Evolutionary conservation across 176 grass and related monocot species (phyloP), one percentile per base, ranked within the genome.

Genomic region (Aegilops longissima): DNA sequence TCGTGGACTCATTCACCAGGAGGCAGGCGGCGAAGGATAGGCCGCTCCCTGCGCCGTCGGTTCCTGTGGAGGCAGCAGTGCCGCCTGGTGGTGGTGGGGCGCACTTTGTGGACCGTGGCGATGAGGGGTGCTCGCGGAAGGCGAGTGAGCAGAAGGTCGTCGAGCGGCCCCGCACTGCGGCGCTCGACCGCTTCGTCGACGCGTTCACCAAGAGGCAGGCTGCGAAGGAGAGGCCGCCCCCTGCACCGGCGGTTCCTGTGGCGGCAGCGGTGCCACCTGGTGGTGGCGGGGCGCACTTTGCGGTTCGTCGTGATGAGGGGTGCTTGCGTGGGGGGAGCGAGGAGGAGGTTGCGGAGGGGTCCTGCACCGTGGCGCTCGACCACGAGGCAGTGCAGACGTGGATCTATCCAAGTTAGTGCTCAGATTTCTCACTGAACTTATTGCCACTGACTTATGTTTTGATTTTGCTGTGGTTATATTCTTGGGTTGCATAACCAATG

Each of bases 331-430:
- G 44, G 45, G 80, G 44, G 24, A 35, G 33, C 16, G 18, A 75
- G 59, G 20, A 75, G 76, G 76, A 78, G 34, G 35, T 3, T 27
- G 56, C 21, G 21, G 67, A 49, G 76, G 82, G 20, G 16, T 20
- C 42, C 78, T 86, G 83, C 12, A 77, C 71, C 1, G 87, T 94
- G 20, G 39, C 72, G 24, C 84, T 98, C 31, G 93, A 98, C 52
- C 86, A 42, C 3, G 96, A 95, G 82, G 90, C 92, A 0, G 93
- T 88, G 5, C 90, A 92, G 77, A 98, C 90, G 1, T 98, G 93
- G 96, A 91, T 94, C 73, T 98, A 98, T 90, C 96, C 96, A 39
- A 88, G 96, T 98, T 77, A 82, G 82, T 24, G 64, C 9, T 14
- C 45, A 12, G 34, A 68, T 56, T 40, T 75, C 17, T 62, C 25